Base-by-base conservation (phyloP, 768 basidiomycete species). In the Mycena galopus region DNA sequence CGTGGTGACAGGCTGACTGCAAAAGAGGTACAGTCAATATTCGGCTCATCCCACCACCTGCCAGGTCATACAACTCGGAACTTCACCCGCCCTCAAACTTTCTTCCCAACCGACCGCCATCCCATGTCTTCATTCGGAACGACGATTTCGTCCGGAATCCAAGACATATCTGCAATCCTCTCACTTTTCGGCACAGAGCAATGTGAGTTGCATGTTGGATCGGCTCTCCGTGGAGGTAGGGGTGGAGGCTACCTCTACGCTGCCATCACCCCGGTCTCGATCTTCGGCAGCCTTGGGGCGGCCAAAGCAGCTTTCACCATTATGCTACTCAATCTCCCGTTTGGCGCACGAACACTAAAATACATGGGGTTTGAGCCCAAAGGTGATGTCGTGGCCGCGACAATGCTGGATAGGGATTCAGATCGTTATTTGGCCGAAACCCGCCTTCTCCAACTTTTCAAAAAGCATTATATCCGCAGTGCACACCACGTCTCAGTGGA, bases 81-180 rank as follows among this genome's bases (percentile, higher is more conserved):
- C n/a, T n/a, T n/a, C n/a, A n/a, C n/a, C n/a, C n/a, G n/a, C n/a
- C n/a, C n/a, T n/a, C n/a, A n/a, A n/a, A n/a, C n/a, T n/a, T n/a
- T n/a, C n/a, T n/a, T n/a, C n/a, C n/a, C n/a, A n/a, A n/a, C n/a
- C n/a, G n/a, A n/a, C n/a, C n/a, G n/a, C n/a, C n/a, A n/a, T n/a
- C n/a, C n/a, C n/a, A n/a, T n/a, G n/a, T n/a, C n/a, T n/a, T 62
- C 60, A 14, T 62, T 62, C 39, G 60, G 60, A 23, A 62, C 60
- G 39, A 62, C 63, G 2, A 25, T 55, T 23, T 51, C 63, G 29
- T 65, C 63, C 2, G 51, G 63, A 37, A 65, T 65, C 32, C 63
- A 65, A 33, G 63, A 65, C 33, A 1, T 65, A 50, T 65, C 63
- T 27, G 63, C 63, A 0, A 55, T 65, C 17, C 63, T 65, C 23